phyloP scores from a whole-genome alignment of 2,329 filamentous ascomycete species.

The Calycina marina region DNA sequence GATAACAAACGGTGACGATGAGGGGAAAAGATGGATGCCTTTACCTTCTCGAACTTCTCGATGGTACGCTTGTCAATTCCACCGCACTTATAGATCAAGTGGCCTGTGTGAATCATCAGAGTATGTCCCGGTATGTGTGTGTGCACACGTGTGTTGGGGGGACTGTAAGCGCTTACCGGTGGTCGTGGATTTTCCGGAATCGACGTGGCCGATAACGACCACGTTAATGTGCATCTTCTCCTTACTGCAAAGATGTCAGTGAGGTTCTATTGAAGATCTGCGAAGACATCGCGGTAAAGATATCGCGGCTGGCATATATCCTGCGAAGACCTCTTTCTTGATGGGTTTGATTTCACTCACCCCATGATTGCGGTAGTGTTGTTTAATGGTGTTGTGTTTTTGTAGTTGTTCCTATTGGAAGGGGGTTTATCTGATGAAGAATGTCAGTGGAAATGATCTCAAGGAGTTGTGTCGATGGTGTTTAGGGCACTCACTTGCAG shows the following conservation, averaged over 20 bases:
- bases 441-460: slow-evolving; percentile 9
- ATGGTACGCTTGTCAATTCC: slow-evolving; percentile 99
- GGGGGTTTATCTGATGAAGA: slow-evolving; percentile 12
- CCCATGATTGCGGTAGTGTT: slow-evolving; percentile 22
- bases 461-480: slow-evolving; percentile 3
- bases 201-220: slow-evolving; percentile 98
- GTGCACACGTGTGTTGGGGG: slow-evolving; percentile 1
- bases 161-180: slow-evolving; percentile 46
- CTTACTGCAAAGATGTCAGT: slow-evolving; percentile 49
- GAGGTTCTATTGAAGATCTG: slow-evolving; percentile 9
- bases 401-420: slow-evolving; percentile 12
- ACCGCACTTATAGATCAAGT: slow-evolving; percentile 99
- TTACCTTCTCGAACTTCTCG: slow-evolving; percentile 99
- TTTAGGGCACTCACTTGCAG: background rate
- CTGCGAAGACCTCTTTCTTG: no score
- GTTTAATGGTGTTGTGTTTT: slow-evolving; percentile 13
- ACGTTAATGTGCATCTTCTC: slow-evolving; percentile 95
- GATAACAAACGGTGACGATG: slow-evolving; percentile 9
- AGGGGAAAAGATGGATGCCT: slow-evolving; percentile 6
- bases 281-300: slow-evolving; percentile 9
- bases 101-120: slow-evolving; percentile 37
- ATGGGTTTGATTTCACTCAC: slow-evolving; percentile 15
- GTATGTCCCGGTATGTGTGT: slow-evolving; percentile 3
- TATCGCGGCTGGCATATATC: no score
- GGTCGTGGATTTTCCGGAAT: slow-evolving; percentile 98